phyloP scores from a whole-genome alignment of 371 early-diverging fungal genomes.

The Circinella umbellata region DNA sequence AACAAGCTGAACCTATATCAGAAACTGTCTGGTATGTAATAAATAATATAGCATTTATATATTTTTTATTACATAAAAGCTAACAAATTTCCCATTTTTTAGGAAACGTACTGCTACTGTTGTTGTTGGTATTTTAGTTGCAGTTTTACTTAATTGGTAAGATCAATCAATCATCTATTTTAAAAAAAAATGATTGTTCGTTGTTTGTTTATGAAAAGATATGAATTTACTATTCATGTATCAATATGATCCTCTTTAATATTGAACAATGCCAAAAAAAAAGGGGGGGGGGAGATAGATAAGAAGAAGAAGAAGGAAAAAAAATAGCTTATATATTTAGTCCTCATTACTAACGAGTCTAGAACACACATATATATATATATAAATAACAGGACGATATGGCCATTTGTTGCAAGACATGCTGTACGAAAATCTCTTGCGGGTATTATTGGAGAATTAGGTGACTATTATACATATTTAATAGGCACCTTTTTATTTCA shows the following conservation, averaged over 20 bases:
- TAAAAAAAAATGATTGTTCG: too few species aligned
- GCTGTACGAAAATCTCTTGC: conserved; percentile 58
- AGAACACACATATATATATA: background rate
- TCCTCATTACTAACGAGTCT: background rate
- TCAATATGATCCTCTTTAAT: too few species aligned
- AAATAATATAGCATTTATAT: too few species aligned
- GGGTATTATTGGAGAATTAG: conserved; percentile 42
- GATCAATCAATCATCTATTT: background rate
- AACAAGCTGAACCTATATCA: conserved; percentile 39
- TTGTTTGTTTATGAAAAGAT: too few species aligned
- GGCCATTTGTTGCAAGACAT: conserved; percentile 68
- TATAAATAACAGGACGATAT: conserved; percentile 39
- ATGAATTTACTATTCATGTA: too few species aligned
- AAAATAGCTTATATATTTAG: too few species aligned
- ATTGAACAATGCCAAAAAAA: too few species aligned
- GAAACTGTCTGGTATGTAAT: conserved; percentile 49
- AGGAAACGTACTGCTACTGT: conserved; percentile 60
- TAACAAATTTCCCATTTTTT: background rate
- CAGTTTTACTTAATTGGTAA: conserved; percentile 57
- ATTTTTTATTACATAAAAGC: too few species aligned
- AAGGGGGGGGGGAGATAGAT: too few species aligned
- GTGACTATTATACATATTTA: conserved; percentile 49
- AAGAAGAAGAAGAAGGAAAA: too few species aligned
- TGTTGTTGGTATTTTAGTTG: conserved; percentile 59
- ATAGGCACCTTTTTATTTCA: conserved; percentile 49